Evolutionary conservation across 2,329 filamentous ascomycete species (phyloP).

Genomic region (Parafenestella ontariensis): DNA sequence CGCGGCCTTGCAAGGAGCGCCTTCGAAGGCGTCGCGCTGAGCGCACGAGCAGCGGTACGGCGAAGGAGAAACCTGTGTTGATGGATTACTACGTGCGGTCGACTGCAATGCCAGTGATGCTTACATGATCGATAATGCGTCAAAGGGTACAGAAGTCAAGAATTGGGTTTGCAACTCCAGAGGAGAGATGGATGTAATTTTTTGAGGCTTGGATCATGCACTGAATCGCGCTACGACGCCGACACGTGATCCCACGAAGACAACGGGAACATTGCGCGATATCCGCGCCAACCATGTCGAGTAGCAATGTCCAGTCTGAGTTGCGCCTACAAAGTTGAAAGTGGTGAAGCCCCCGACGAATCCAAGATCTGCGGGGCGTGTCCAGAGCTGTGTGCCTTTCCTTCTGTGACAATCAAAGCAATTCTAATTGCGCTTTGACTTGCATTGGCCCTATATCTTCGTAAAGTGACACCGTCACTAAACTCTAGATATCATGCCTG

Average conservation of each 20-base stretch:
- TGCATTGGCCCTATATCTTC: too few species aligned
- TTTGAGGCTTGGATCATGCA: conserved; percentile 6
- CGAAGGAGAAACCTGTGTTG: conserved; percentile 65
- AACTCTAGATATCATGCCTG: too few species aligned
- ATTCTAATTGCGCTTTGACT: too few species aligned
- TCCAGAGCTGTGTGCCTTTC: too few species aligned
- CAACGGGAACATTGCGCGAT: background rate
- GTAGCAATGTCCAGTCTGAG: too few species aligned
- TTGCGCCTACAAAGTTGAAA: too few species aligned
- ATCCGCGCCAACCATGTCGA: background rate
- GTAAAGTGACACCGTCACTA: too few species aligned
- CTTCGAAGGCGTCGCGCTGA: conserved; percentile 56
- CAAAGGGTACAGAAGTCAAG: background rate
- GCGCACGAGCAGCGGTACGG: conserved; percentile 62
- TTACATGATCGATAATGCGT: conserved; percentile 22
- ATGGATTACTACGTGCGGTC: conserved; percentile 6
- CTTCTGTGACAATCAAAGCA: too few species aligned
- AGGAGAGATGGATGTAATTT: background rate
- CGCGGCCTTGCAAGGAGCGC: conserved; percentile 53
- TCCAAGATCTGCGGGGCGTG: too few species aligned
- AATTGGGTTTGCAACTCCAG: background rate
- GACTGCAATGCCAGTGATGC: background rate
- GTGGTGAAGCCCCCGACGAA: too few species aligned
- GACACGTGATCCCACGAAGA: background rate
- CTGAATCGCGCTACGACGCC: background rate